Conservation (phyloP, 108 stramenopile genomes). For the Skeletonema tropicum region DNA sequence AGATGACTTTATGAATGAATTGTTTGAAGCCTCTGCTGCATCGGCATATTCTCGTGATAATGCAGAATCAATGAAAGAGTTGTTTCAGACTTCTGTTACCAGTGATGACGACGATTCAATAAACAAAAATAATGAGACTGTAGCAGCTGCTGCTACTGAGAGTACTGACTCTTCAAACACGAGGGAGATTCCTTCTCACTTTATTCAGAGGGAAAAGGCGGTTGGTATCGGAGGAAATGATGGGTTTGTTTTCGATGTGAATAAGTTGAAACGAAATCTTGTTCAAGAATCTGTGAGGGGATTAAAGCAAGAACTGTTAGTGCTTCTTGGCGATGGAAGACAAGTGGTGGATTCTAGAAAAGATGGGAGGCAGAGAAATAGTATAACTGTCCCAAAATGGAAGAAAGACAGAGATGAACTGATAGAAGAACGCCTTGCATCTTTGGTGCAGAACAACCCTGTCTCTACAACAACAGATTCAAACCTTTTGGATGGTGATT, state of each 20-base stretch:
- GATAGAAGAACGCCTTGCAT: constrained; percentile 63
- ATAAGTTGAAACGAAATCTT: constrained; percentile 62
- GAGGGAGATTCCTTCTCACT: constrained; percentile 18
- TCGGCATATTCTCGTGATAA: neutral
- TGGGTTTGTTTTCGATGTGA: constrained; percentile 62
- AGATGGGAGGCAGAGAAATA: constrained; percentile 9
- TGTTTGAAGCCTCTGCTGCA: constrained; percentile 16
- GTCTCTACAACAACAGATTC: constrained; percentile 73
- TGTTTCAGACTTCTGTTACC: constrained; percentile 1
- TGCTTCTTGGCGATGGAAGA: constrained; percentile 52
- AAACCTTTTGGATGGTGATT: constrained; percentile 65
- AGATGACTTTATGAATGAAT: constrained; percentile 14
- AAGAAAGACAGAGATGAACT: constrained; percentile 47
- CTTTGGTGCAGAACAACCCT: constrained; percentile 67
- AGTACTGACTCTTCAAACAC: neutral
- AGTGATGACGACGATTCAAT: neutral
- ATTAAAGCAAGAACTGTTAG: constrained; percentile 57
- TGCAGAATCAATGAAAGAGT: constrained; percentile 8
- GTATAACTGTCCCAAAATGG: constrained; percentile 17
- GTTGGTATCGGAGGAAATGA: constrained; percentile 63
- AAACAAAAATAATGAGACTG: constrained; percentile 1
- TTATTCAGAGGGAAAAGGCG: constrained; percentile 41
- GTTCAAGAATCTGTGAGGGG: constrained; percentile 62
- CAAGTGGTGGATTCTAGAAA: constrained; percentile 13
- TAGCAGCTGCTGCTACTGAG: neutral